A percentile compares a stretch with the other conserved stretches of the same genome.
Evolutionary conservation across 2,329 filamentous ascomycete genomes (phyloP).

Genomic region (Sporothrix humicola): DNA sequence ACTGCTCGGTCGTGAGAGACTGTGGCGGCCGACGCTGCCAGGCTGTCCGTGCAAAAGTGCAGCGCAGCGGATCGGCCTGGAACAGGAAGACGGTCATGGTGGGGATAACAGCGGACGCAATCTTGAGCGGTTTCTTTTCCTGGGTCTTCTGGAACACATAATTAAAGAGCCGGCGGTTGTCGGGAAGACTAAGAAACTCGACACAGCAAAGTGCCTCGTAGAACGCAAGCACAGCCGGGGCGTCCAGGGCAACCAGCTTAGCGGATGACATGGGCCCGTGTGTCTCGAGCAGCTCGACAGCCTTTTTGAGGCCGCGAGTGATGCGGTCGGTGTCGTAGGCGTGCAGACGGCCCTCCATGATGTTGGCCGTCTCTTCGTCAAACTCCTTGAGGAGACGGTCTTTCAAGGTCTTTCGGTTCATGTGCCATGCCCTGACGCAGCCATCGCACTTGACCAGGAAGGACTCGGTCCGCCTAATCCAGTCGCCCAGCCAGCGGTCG

Average conservation of each 20-base stretch:
- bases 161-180: slow-evolving; percentile 69
- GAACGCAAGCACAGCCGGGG: slow-evolving; percentile 74
- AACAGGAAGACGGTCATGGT: slow-evolving; percentile 88
- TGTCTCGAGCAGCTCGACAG: slow-evolving; percentile 55
- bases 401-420: slow-evolving; percentile 66
- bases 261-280: slow-evolving; percentile 55
- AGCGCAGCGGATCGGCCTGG: slow-evolving; percentile 67
- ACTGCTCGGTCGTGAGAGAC: slow-evolving; percentile 71
- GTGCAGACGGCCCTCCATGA: slow-evolving; percentile 50
- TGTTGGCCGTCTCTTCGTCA: slow-evolving; percentile 47
- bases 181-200: slow-evolving; percentile 68
- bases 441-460: slow-evolving; percentile 69
- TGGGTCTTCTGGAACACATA: slow-evolving; percentile 82
- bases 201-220: slow-evolving; percentile 90
- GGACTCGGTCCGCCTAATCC: slow-evolving; percentile 61
- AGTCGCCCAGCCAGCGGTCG: slow-evolving; percentile 64
- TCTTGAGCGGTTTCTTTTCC: slow-evolving; percentile 76
- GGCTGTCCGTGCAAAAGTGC: slow-evolving; percentile 69
- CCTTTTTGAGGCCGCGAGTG: slow-evolving; percentile 52
- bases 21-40: slow-evolving; percentile 70
- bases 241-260: slow-evolving; percentile 54
- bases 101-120: slow-evolving; percentile 74
- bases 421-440: slow-evolving; percentile 77
- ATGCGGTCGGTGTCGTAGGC: slow-evolving; percentile 48
- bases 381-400: slow-evolving; percentile 66